Conservation (phyloP, 306 rosid genomes). For the Ochetophila trinervis region DNA sequence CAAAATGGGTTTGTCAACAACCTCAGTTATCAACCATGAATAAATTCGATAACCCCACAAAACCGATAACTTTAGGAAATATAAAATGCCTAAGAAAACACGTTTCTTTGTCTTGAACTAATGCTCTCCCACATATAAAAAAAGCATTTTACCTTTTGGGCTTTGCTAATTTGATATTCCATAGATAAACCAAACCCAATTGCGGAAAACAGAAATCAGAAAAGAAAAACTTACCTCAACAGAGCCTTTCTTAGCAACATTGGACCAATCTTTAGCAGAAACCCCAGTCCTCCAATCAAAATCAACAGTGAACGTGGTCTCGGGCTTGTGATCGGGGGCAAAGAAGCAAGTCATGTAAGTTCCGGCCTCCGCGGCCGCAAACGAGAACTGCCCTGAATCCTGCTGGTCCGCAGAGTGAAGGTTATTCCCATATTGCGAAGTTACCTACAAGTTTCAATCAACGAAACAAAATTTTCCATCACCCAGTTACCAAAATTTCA, state of each 20-base stretch:
- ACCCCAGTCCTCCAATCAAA: slow-evolving; percentile 94
- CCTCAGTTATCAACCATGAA: too few species aligned
- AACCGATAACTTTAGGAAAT: too few species aligned
- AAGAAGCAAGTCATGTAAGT: slow-evolving; percentile 88
- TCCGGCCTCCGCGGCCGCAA: slow-evolving; percentile 70
- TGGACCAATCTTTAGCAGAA: slow-evolving; percentile 91
- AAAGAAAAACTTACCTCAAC: slow-evolving; percentile 62
- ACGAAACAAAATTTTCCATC: neutral
- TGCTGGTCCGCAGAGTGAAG: slow-evolving; percentile 69
- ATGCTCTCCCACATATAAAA: too few species aligned
- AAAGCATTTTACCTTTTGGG: too few species aligned
- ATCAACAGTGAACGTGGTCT: slow-evolving; percentile 53
- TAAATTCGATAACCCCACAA: too few species aligned
- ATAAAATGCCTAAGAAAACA: too few species aligned
- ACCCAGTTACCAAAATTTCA: neutral
- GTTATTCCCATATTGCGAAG: slow-evolving; percentile 70
- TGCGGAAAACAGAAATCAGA: neutral
- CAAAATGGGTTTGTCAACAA: too few species aligned
- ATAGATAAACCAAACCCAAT: neutral
- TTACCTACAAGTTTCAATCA: slow-evolving; percentile 50
- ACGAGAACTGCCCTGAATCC: slow-evolving; percentile 65
- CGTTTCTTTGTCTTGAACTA: too few species aligned
- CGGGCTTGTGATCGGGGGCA: slow-evolving; percentile 65
- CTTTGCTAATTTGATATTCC: too few species aligned
- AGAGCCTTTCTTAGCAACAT: slow-evolving; percentile 89